These are phyloP conservation scores for Hypomyces rosellus DNA, from an alignment of 2,329 filamentous ascomycete genomes.

Conservation along the genomic window DNA sequence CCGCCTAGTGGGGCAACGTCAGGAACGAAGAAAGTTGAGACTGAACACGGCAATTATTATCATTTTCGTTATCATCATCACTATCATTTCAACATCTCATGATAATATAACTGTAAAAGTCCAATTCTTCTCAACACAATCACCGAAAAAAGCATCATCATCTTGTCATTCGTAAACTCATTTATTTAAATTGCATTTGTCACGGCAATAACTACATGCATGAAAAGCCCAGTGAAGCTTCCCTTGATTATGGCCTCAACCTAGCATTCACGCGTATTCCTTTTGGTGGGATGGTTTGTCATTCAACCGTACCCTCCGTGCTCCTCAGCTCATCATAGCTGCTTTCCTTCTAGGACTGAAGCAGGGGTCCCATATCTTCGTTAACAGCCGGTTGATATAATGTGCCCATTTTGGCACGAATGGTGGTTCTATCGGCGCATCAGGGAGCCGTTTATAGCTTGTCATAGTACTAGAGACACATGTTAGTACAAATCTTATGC, in stretches of 20 bases:
- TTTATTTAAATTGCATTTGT: conserved; percentile 31
- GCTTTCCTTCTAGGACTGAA: conserved; percentile 19
- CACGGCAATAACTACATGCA: conserved; percentile 34
- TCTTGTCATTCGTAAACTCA: conserved; percentile 17
- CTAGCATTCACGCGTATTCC: conserved; percentile 24
- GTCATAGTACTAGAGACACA: conserved; percentile 75
- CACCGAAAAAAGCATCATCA: neutral
- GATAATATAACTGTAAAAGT: too few relatives aligned
- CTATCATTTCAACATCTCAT: too few relatives aligned
- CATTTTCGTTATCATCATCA: too few relatives aligned
- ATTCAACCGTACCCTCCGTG: conserved; percentile 20
- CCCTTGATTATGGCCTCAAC: conserved; percentile 33
- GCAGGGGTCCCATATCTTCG: conserved; percentile 25
- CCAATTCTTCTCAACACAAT: too few relatives aligned
- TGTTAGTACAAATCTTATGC: conserved; percentile 18
- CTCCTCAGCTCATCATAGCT: conserved; percentile 15
- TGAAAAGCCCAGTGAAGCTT: conserved; percentile 32
- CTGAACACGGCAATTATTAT: too few relatives aligned
- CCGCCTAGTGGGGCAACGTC: too few relatives aligned
- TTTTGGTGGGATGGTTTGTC: conserved; percentile 21
- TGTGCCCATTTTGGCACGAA: conserved; percentile 37
- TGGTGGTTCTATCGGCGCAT: conserved; percentile 40
- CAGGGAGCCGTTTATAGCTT: conserved; percentile 71
- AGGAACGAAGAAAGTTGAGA: too few relatives aligned
- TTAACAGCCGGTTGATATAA: conserved; percentile 34